phyloP scores from a whole-genome alignment of 2,329 filamentous ascomycete species.

The Phoma sp. region DNA sequence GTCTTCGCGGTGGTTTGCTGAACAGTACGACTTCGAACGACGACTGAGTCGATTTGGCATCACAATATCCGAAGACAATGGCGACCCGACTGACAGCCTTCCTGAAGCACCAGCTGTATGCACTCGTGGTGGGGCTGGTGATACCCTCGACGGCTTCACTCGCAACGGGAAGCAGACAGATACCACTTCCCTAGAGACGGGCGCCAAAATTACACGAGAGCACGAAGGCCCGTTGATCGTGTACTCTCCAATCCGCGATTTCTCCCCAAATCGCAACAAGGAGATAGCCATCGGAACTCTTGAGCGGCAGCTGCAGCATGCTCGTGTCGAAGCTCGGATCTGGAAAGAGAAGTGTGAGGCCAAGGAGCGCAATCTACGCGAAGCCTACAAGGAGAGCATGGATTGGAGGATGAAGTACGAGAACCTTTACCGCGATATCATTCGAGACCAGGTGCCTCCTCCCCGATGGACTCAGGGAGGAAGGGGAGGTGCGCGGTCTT shows the following conservation, averaged over 20 bases:
- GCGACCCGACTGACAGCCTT: background rate
- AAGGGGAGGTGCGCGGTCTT: background rate
- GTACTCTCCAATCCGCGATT: no score
- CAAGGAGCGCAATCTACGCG: background rate
- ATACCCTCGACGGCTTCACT: background rate
- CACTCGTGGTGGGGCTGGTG: background rate
- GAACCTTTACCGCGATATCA: constrained; percentile 5
- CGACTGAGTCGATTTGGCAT: constrained; percentile 10
- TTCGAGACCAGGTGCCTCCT: background rate
- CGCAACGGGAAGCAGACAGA: background rate
- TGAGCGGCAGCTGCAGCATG: constrained; percentile 3
- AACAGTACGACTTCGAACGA: constrained; percentile 8
- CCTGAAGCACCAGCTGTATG: background rate
- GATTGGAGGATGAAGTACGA: constrained; percentile 15
- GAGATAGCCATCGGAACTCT: background rate
- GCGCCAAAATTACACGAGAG: background rate
- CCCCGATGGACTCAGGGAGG: background rate
- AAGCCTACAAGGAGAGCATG: background rate
- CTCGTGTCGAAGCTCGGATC: background rate
- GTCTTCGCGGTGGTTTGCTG: background rate
- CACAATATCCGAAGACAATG: constrained; percentile 4
- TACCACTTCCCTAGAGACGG: background rate
- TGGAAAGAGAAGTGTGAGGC: constrained; percentile 8
- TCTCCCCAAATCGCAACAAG: background rate
- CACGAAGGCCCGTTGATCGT: background rate